These are phyloP conservation scores for Phoma herbarum DNA, from an alignment of 2,329 filamentous ascomycete species.

Conservation along the genomic window DNA sequence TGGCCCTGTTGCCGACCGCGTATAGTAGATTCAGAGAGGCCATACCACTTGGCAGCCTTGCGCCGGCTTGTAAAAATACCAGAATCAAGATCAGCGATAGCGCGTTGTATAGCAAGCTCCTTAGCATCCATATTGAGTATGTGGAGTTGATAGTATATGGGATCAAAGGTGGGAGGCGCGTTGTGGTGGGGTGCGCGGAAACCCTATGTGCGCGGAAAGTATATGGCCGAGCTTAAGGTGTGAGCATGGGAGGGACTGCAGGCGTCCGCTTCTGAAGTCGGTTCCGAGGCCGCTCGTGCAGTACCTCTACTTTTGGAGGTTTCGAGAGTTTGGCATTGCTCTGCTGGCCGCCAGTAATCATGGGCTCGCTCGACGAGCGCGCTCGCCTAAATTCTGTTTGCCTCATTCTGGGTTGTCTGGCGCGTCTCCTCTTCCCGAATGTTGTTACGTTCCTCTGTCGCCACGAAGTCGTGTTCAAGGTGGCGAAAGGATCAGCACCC, in stretches of 20 bases:
- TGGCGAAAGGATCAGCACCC: background rate
- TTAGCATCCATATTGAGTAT: too few relatives aligned
- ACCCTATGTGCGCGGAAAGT: too few relatives aligned
- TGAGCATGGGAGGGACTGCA: background rate
- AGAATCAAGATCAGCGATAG: too few relatives aligned
- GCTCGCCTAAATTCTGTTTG: background rate
- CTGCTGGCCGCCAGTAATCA: slow-evolving; percentile 7
- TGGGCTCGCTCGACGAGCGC: slow-evolving; percentile 3
- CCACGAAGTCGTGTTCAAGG: background rate
- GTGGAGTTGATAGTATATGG: too few relatives aligned
- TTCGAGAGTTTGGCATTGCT: slow-evolving; percentile 20
- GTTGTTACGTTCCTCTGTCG: background rate
- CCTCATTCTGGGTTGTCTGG: slow-evolving; percentile 1
- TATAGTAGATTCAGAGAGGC: too few relatives aligned
- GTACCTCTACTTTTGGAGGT: slow-evolving; percentile 14
- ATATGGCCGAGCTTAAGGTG: too few relatives aligned
- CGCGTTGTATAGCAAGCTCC: too few relatives aligned
- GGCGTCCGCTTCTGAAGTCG: slow-evolving; percentile 16
- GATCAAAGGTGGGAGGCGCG: too few relatives aligned
- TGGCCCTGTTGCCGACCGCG: too few relatives aligned
- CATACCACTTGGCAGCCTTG: too few relatives aligned
- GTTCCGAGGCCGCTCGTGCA: slow-evolving; percentile 13
- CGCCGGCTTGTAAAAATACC: too few relatives aligned
- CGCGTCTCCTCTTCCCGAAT: background rate
- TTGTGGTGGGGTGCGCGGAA: too few relatives aligned